Evolutionary conservation across 495 filamentous ascomycete genomes (phyloP).

Genomic region (Cenococcum geophilum): DNA sequence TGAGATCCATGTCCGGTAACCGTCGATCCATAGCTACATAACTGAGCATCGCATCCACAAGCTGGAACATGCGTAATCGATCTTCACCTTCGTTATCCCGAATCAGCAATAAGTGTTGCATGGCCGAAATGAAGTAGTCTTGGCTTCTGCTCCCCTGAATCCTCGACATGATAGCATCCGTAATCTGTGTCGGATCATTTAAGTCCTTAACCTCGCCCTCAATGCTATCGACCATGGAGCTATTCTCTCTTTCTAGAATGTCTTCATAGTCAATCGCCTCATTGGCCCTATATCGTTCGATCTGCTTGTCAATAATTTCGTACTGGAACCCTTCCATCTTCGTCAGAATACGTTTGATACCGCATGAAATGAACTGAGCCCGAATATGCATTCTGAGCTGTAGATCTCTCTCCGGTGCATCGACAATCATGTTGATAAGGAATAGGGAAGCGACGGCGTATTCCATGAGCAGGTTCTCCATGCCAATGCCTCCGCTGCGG

Average conservation of each 20-base stretch:
- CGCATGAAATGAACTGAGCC: constrained; percentile 92
- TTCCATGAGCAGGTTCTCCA: constrained; percentile 99
- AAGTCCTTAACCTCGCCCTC: constrained; percentile 92
- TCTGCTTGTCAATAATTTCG: constrained; percentile 96
- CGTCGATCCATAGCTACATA: constrained; percentile 98
- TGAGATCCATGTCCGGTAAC: constrained; percentile 92
- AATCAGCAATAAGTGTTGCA: constrained; percentile 93
- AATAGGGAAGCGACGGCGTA: constrained; percentile 94
- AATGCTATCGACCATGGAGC: constrained; percentile 80
- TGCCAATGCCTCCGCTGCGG: constrained; percentile 92
- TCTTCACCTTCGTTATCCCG: constrained; percentile 91
- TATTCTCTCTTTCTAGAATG: constrained; percentile 83
- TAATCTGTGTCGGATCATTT: constrained; percentile 86
- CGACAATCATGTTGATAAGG: constrained; percentile 93
- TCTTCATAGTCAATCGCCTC: constrained; percentile 98
- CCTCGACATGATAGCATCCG: constrained; percentile 85
- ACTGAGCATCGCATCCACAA: constrained; percentile 95
- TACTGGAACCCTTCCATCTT: constrained; percentile 99
- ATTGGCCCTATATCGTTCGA: constrained; percentile 87
- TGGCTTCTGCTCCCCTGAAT: constrained; percentile 76
- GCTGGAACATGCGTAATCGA: constrained; percentile 90
- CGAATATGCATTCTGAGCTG: constrained; percentile 89
- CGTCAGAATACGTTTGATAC: constrained; percentile 84
- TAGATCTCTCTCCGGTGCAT: constrained; percentile 81
- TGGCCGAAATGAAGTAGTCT: constrained; percentile 91